These are phyloP conservation scores for Dipteronia sinensis DNA, from an alignment of 345 rosid genomes.

Conservation along the genomic window DNA sequence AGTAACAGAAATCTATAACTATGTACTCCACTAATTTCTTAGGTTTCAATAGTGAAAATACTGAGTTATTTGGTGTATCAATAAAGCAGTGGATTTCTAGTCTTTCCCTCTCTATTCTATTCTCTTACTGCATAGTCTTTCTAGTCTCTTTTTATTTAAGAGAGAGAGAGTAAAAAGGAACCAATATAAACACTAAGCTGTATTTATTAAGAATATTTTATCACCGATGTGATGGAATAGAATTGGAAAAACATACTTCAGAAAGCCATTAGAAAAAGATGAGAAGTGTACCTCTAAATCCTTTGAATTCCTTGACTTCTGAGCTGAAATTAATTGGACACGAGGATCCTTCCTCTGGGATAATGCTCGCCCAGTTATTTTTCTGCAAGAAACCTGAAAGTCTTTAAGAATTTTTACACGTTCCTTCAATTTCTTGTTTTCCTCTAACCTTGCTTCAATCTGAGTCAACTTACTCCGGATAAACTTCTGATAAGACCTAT, in stretches of 20 bases:
- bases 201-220: not conserved
- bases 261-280: not conserved
- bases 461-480: constrained; percentile 61
- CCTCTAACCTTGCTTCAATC: constrained; percentile 80
- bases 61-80: not conserved
- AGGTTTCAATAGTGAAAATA: not conserved
- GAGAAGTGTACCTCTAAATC: constrained; percentile 55
- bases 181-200: not conserved
- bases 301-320: constrained; percentile 33
- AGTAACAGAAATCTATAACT: not conserved
- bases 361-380: constrained; percentile 58
- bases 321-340: constrained; percentile 63
- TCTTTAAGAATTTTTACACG: constrained; percentile 71
- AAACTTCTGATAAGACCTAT: constrained; percentile 79
- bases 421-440: constrained; percentile 71
- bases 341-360: constrained; percentile 77
- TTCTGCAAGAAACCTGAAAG: constrained; percentile 74
- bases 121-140: not conserved
- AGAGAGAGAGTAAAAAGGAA: not conserved
- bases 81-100: not conserved
- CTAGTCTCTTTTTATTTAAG: not conserved
- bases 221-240: not conserved
- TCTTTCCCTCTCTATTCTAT: not conserved
- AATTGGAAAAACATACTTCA: not conserved
- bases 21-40: not conserved